phyloP scores from a whole-genome alignment of 2,329 filamentous ascomycete genomes.

The Zymoseptoria brevis region DNA sequence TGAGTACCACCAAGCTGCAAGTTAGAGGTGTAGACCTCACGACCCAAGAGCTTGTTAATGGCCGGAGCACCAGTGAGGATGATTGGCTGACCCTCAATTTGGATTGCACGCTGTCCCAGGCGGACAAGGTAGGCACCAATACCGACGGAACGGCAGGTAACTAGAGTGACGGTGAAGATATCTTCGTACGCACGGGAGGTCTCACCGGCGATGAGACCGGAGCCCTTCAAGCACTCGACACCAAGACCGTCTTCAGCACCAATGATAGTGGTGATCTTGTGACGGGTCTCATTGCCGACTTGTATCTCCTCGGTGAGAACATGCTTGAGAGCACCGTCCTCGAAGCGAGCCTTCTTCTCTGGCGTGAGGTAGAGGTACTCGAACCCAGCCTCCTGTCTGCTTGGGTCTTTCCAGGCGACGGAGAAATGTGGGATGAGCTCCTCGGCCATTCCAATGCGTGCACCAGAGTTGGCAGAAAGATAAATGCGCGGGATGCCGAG shows the following conservation, averaged over 20 bases:
- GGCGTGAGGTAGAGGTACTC: conserved; percentile 93
- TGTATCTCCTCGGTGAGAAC: conserved; percentile 82
- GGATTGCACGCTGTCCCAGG: conserved; percentile 94
- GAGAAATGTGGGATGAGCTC: conserved; percentile 96
- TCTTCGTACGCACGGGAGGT: conserved; percentile 96
- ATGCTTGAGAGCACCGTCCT: conserved; percentile 63
- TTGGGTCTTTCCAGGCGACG: conserved; percentile 85
- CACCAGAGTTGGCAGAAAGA: conserved; percentile 96
- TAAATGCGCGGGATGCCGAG: conserved; percentile 95
- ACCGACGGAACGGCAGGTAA: conserved; percentile 97
- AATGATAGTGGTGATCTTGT: conserved; percentile 90
- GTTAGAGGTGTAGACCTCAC: conserved; percentile 98
- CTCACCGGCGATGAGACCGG: conserved; percentile 94
- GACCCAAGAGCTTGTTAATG: conserved; percentile 94
- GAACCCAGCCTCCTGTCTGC: conserved; percentile 80
- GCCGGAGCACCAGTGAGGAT: conserved; percentile 96
- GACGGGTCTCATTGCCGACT: conserved; percentile 79
- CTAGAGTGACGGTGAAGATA: conserved; percentile 95
- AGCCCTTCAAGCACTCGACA: conserved; percentile 94
- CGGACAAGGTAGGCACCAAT: conserved; percentile 98
- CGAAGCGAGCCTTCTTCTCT: conserved; percentile 77
- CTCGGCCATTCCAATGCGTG: conserved; percentile 90
- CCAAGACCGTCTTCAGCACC: conserved; percentile 92
- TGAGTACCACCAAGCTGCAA: conserved; percentile 98
- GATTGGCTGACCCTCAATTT: conserved; percentile 97